Evolutionary conservation across 495 filamentous ascomycete species (phyloP).

Genomic region (Penicilliopsis zonata): DNA sequence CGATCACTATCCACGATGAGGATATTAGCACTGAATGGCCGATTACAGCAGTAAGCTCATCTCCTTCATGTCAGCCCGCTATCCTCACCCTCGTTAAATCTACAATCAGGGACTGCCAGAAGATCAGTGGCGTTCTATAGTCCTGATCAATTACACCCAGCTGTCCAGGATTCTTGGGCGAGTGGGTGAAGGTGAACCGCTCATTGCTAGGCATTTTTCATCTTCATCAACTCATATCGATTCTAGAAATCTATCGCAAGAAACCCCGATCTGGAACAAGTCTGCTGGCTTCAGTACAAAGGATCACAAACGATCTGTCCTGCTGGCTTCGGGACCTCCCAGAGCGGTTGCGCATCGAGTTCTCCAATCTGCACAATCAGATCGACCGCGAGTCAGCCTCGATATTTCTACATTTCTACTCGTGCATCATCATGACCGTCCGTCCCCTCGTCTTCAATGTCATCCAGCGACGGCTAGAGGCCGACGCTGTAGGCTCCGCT

Average conservation of each 20-base stretch:
- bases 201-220: too few relatives aligned
- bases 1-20: constrained; percentile 36
- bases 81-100: constrained; percentile 2
- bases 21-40: constrained; percentile 35
- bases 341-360: constrained; percentile 30
- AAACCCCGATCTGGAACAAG: constrained; percentile 28
- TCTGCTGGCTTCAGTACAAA: constrained; percentile 32
- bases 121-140: constrained; percentile 30
- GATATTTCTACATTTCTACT: constrained; percentile 36
- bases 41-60: constrained; percentile 14
- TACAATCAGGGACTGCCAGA: constrained; percentile 2
- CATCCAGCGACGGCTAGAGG: constrained; percentile 30
- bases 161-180: constrained; percentile 32
- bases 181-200: constrained; percentile 24
- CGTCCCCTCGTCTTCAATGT: constrained; percentile 37
- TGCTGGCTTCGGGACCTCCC: constrained; percentile 29
- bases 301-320: constrained; percentile 29
- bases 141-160: constrained; percentile 33
- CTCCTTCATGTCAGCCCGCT: constrained; percentile 1
- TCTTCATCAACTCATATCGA: not conserved
- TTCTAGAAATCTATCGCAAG: constrained; percentile 30
- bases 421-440: constrained; percentile 40
- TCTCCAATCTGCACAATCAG: constrained; percentile 19
- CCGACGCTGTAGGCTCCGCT: constrained; percentile 9
- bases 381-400: constrained; percentile 33